Evolutionary conservation across 1,284 basidiomycete species (phyloP), one percentile per base, ranked within the genome.

Genomic region (Naganishia liquefaciens): DNA sequence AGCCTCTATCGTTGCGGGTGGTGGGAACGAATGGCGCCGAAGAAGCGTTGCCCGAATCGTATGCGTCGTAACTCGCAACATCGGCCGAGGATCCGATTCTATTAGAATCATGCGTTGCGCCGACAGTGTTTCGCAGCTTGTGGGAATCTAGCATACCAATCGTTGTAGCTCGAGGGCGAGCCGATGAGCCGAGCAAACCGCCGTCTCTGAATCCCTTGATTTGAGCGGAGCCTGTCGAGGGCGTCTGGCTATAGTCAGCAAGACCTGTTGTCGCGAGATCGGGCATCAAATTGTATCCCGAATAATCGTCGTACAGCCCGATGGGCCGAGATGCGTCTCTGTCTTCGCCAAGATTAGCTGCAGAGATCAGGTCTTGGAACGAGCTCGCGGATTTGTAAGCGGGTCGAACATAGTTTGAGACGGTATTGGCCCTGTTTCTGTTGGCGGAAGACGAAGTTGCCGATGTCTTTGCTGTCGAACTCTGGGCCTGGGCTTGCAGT

Each of bases 101-200:
- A 54, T 50, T 39, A 25, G 15, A 25, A 23, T 15, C 15, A 33
- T 52, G 23, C 15, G 46, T 46, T 23, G 49, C n/a, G 21, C 50
- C 60, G 25, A 37, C 63, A 11, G 47, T 50, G 68, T 19, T 71
- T 54, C 2, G 75, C 73, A 47, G 57, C 42, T 54, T 65, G 47
- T 46, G 57, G 28, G 57, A 50, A 73, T 94, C 92, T n/a, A 94
- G 84, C 63, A 86, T 89, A 39, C 91, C 91, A 43, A 96, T 90
- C 19, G 93, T 95, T 55, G 92, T 93, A 23, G 93, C 91, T 62
- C 93, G 87, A 17, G 91, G 91, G 54, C 91, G 84, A 30, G 64
- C 52, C 40, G 78, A 77, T 61, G 82, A 78, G 40, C 82, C 79
- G 47, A 90, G 82, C 75, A 77, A 74, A 40, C 89, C 87, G 28